Evolutionary conservation across 345 rosid genomes (phyloP), one percentile per base, ranked within the genome.

Genomic region (Eutrema heterophyllum): DNA sequence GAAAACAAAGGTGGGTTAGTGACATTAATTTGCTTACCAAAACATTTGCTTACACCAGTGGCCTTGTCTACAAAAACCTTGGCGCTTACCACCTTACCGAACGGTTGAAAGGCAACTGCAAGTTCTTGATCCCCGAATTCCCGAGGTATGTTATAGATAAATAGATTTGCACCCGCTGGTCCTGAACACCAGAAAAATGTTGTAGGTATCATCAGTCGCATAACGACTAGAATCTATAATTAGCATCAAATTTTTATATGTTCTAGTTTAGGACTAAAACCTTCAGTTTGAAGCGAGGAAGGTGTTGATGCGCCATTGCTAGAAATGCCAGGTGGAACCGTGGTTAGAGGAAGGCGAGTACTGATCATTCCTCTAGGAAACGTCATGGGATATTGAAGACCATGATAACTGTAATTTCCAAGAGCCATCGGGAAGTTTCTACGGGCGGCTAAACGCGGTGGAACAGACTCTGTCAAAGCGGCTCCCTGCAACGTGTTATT

Each of bases 111-210:
- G 40, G 97, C 86, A 70, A 61, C 80, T 54, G 93, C 88, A 38
- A 95, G 93, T 44, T 92, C 98, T 78, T 84, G 97, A 79, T 96
- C 99, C 62, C 95, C 89, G 29, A 75, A 92, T 75, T 92, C 98
- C 82, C 90, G 94, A 50, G 99, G 99, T 84, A 96, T 92, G 87
- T 96, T 96, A 78, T 96, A 96, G 46, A 96, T 90, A 63, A 96
- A 96, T 13, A 96, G 79, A 81, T 96, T 96, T 39, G 99, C 92
- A 73, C 99, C 99, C 41, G 87, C 89, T 2, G 98, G 99, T 74
- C 99, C 99, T 96, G 74, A 64, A 70, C 7, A 67, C 49, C 24
- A 41, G 7, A 45, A 49, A 45, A 12, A 0, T 70, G 5, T 8
- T 16, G 29, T 43, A 71, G 14, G 12, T 26, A 15, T 71, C 18